These are phyloP conservation scores for Vigna radiata DNA, from an alignment of 306 rosid genomes.

Conservation along the genomic window DNA sequence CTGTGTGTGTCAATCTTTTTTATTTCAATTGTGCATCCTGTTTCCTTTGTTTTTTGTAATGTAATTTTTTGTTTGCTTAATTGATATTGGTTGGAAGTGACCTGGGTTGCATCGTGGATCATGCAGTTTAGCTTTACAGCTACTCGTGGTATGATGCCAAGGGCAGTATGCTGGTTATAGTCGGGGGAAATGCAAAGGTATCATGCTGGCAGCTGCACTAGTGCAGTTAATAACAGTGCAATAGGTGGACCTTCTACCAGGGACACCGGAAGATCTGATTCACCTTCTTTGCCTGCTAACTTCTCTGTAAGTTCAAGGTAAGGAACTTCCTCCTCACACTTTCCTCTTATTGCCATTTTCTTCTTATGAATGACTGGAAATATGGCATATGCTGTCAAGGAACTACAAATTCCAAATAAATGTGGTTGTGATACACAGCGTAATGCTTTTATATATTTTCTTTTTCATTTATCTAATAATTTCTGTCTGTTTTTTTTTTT, in stretches of 20 bases:
- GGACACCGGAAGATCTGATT: slow-evolving; percentile 84
- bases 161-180: slow-evolving; percentile 91
- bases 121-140: slow-evolving; percentile 53
- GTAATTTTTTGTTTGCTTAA: slow-evolving; percentile 18
- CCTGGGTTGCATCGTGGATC: slow-evolving; percentile 38
- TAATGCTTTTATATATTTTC: neutral
- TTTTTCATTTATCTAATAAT: slow-evolving; percentile 19
- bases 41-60: slow-evolving; percentile 1
- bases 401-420: slow-evolving; percentile 12
- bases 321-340: slow-evolving; percentile 43
- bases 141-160: slow-evolving; percentile 66
- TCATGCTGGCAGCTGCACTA: slow-evolving; percentile 85
- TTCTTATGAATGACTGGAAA: slow-evolving; percentile 1
- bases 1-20: neutral
- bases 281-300: slow-evolving; percentile 75
- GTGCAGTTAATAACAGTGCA: slow-evolving; percentile 88
- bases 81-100: slow-evolving; percentile 42
- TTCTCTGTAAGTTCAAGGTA: slow-evolving; percentile 80
- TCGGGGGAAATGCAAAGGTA: slow-evolving; percentile 91
- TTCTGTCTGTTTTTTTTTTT: neutral
- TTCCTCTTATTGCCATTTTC: neutral
- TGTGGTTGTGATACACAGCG: neutral
- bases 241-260: slow-evolving; percentile 81
- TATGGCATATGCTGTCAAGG: neutral
- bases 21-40: slow-evolving; percentile 4